Evolutionary conservation across 2,329 filamentous ascomycete genomes (phyloP).

Genomic region (Penicillium oxalicum): DNA sequence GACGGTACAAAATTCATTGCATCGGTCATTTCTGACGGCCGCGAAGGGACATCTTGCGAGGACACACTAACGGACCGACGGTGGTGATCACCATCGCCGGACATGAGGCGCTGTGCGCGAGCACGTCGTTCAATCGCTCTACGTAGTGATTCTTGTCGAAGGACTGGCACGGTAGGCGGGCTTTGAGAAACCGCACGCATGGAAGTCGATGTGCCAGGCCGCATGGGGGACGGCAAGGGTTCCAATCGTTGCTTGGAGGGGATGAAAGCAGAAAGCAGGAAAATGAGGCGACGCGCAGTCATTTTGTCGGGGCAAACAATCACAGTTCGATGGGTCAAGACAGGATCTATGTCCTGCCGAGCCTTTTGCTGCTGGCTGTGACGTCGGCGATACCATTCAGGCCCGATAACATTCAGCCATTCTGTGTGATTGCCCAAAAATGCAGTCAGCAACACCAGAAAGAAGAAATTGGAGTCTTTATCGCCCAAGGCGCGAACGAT

Average conservation of each 20-base stretch:
- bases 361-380: conserved; percentile 48
- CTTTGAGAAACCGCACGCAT: conserved; percentile 49
- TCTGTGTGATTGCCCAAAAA: conserved; percentile 57
- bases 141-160: conserved; percentile 49
- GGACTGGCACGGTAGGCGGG: conserved; percentile 45
- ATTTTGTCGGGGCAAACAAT: conserved; percentile 55
- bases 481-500: conserved; percentile 50
- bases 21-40: conserved; percentile 31
- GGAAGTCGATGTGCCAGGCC: conserved; percentile 41
- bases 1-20: conserved; percentile 18
- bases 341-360: conserved; percentile 42
- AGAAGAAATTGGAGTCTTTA: conserved; percentile 55
- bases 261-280: conserved; percentile 53
- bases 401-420: conserved; percentile 52
- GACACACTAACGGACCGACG: conserved; percentile 41
- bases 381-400: conserved; percentile 50
- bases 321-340: conserved; percentile 50
- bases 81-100: conserved; percentile 29
- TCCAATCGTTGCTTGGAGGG: conserved; percentile 44
- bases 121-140: conserved; percentile 49
- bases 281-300: conserved; percentile 53
- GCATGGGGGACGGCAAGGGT: conserved; percentile 32
- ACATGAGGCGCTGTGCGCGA: conserved; percentile 40
- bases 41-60: conserved; percentile 38
- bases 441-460: conserved; percentile 53